These are phyloP conservation scores for Beta vulgaris DNA, from an alignment of 148 eudicot genomes.

Conservation along the genomic window DNA sequence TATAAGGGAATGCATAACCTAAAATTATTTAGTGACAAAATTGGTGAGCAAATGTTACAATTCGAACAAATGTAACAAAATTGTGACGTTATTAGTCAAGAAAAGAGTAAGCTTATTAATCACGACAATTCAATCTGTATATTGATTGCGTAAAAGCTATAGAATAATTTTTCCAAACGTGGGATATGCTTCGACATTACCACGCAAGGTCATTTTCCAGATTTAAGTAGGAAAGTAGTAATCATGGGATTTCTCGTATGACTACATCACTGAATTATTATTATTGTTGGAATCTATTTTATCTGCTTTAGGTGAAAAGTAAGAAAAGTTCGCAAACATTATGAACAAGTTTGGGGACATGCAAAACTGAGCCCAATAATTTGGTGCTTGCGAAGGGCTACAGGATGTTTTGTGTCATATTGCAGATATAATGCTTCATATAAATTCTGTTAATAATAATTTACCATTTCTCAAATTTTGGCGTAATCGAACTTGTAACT, in stretches of 20 bases:
- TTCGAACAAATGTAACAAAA: no score
- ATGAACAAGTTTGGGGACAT: slow-evolving; percentile 7
- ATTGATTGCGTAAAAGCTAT: no score
- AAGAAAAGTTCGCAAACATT: slow-evolving; percentile 15
- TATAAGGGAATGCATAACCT: no score
- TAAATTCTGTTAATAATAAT: no score
- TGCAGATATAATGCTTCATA: not conserved
- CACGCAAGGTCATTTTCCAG: slow-evolving; percentile 4
- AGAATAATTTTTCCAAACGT: not conserved
- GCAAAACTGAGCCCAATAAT: slow-evolving; percentile 6
- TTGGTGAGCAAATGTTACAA: no score
- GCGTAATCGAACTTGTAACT: not conserved
- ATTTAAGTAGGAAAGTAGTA: slow-evolving; percentile 1
- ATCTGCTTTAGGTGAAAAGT: slow-evolving; percentile 24
- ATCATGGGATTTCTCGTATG: slow-evolving; percentile 6
- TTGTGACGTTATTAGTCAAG: no score
- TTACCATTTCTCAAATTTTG: not conserved
- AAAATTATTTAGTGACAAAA: no score
- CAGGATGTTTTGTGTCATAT: slow-evolving; percentile 11
- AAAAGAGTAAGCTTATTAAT: no score
- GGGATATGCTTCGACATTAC: not conserved
- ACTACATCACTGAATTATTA: slow-evolving; percentile 11
- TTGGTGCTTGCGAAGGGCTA: slow-evolving; percentile 6
- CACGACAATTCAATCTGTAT: no score
- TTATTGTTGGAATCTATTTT: slow-evolving; percentile 16